Evolutionary conservation across 352 stramenopile genomes (phyloP).

Genomic region (Pythium graminicola): DNA sequence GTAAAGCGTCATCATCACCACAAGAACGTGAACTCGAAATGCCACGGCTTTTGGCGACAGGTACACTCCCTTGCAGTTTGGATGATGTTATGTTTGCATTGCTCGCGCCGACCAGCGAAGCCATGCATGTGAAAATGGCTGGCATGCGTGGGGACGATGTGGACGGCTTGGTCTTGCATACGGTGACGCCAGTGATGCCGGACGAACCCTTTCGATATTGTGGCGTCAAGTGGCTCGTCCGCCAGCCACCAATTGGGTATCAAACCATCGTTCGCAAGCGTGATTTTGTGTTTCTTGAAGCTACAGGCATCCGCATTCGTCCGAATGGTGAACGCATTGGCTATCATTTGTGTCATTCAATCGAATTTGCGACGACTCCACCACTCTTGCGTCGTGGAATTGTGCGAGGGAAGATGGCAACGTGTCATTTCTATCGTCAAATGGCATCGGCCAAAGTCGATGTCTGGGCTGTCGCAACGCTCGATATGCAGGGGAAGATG

Average conservation of each 20-base stretch:
- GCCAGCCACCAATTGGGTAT: conserved; percentile 4
- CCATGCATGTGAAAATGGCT: conserved; percentile 22
- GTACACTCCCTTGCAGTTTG: conserved; percentile 14
- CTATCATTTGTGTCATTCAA: conserved; percentile 22
- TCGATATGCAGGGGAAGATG: conserved; percentile 20
- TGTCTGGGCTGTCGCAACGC: conserved; percentile 15
- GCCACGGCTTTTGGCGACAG: conserved; percentile 14
- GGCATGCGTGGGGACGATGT: conserved; percentile 9
- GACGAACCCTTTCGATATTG: conserved; percentile 18
- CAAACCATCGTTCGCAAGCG: conserved; percentile 14
- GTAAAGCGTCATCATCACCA: neutral
- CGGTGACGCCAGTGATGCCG: conserved; percentile 5
- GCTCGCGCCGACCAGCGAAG: conserved; percentile 16
- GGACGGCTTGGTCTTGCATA: conserved; percentile 21
- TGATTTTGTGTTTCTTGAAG: conserved; percentile 24
- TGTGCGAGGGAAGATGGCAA: conserved; percentile 22
- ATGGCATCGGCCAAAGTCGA: conserved; percentile 16
- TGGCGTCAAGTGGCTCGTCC: conserved; percentile 24
- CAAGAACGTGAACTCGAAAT: neutral
- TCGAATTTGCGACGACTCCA: conserved; percentile 23
- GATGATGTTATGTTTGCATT: conserved; percentile 23
- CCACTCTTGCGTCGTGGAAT: conserved; percentile 13
- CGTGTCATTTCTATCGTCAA: conserved; percentile 19
- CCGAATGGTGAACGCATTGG: conserved; percentile 19
- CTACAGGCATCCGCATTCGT: conserved; percentile 15